A percentile compares a stretch with the other conserved stretches of the same genome.
These are phyloP conservation scores for Microdochium paspali DNA, from an alignment of 2,329 filamentous ascomycete genomes.

Conservation along the genomic window DNA sequence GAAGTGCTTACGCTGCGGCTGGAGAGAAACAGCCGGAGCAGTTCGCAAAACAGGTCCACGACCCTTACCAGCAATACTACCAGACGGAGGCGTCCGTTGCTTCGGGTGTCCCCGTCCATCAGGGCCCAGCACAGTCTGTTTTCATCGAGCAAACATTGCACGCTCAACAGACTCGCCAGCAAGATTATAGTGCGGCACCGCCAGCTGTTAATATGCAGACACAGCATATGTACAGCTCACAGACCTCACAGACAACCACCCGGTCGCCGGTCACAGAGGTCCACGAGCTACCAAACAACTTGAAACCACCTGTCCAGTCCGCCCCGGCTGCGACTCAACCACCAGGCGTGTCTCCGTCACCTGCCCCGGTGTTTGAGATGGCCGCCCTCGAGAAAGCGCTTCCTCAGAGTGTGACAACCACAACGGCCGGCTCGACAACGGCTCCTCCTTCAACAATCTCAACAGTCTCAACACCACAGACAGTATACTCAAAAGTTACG, in stretches of 20 bases:
- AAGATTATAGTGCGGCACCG: too few species aligned
- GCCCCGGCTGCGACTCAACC: background rate
- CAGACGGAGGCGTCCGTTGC: background rate
- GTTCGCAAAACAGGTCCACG: background rate
- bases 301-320: background rate
- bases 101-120: background rate
- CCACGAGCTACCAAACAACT: background rate
- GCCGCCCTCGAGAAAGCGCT: background rate
- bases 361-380: background rate
- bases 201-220: background rate
- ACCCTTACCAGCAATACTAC: background rate
- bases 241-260: too few species aligned
- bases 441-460: too few species aligned
- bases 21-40: background rate
- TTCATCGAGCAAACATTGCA: too few species aligned
- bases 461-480: background rate
- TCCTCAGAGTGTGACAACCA: background rate
- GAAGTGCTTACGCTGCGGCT: background rate
- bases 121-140: too few species aligned
- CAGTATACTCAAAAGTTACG: background rate
- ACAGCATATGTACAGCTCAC: background rate
- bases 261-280: too few species aligned
- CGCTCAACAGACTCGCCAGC: too few species aligned
- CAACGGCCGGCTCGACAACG: background rate
- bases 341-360: background rate